phyloP scores from a whole-genome alignment of 2,329 filamentous ascomycete genomes.

The Diaporthe destruens region DNA sequence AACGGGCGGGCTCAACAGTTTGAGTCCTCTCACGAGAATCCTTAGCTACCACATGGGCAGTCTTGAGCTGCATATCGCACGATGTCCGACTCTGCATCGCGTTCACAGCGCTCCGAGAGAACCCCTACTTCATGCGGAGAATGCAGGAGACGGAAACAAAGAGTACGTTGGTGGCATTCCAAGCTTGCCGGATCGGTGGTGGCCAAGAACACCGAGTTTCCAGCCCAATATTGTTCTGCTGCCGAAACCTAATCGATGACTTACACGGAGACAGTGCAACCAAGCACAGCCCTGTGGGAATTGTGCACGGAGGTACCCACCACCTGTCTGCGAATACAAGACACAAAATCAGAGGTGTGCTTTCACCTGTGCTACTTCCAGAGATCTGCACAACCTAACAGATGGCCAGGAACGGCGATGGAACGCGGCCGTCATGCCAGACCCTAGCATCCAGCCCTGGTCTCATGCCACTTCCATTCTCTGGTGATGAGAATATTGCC shows the following conservation, averaged over 20 bases:
- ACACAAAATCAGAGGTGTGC: slow-evolving; percentile 46
- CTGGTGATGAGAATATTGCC: slow-evolving; percentile 30
- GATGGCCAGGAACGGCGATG: slow-evolving; percentile 28
- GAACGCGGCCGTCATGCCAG: not conserved
- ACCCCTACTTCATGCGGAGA: slow-evolving; percentile 62
- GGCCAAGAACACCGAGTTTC: not conserved
- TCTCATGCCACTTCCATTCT: slow-evolving; percentile 41
- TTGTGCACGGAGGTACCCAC: slow-evolving; percentile 65
- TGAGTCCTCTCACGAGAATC: not conserved
- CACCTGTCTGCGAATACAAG: slow-evolving; percentile 63
- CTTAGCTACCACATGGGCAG: slow-evolving; percentile 2
- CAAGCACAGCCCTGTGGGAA: slow-evolving; percentile 67
- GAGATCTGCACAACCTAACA: not conserved
- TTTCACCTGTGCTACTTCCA: not conserved
- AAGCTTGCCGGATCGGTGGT: too few species aligned
- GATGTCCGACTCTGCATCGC: slow-evolving; percentile 53
- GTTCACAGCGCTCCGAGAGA: slow-evolving; percentile 50
- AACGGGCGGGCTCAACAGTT: not conserved
- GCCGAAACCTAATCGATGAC: not conserved
- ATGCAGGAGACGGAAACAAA: slow-evolving; percentile 65
- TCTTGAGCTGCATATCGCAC: slow-evolving; percentile 11
- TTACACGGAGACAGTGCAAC: slow-evolving; percentile 58
- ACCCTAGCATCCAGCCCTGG: slow-evolving; percentile 4
- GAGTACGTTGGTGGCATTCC: slow-evolving; percentile 51
- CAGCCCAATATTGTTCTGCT: not conserved